Percentiles rank a stretch among this genome's conserved stretches.
Conservation (phyloP, 768 basidiomycete genomes). For the Suillus brevipes region DNA sequence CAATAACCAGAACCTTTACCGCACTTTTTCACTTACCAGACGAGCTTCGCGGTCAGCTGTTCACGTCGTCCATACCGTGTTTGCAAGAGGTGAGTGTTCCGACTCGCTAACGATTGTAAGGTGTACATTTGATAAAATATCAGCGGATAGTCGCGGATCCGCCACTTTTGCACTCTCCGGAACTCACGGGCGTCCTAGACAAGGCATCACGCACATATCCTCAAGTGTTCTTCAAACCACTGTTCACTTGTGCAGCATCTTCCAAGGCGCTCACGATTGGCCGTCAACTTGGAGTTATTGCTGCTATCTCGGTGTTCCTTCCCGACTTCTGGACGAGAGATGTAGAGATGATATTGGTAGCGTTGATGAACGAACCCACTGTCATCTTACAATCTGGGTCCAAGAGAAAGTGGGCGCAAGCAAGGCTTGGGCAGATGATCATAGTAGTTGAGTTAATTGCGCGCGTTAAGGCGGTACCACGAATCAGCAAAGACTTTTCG, state of each 20-base stretch:
- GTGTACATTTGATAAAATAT: conserved; percentile 7
- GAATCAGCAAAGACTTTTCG: conserved; percentile 41
- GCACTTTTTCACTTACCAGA: conserved; percentile 48
- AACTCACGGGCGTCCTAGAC: conserved; percentile 52
- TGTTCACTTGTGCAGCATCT: conserved; percentile 69
- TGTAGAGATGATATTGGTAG: conserved; percentile 74
- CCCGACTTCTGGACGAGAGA: conserved; percentile 68
- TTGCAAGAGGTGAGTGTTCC: conserved; percentile 48
- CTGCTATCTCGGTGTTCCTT: conserved; percentile 52
- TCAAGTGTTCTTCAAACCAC: conserved; percentile 67
- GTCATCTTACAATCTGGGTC: conserved; percentile 18
- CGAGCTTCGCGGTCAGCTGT: conserved; percentile 43
- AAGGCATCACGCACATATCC: conserved; percentile 53
- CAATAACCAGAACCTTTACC: conserved; percentile 40
- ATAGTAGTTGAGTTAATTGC: conserved; percentile 63
- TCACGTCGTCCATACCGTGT: conserved; percentile 43
- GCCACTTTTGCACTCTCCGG: conserved; percentile 46
- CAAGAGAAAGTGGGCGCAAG: conserved; percentile 41
- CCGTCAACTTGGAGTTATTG: conserved; percentile 57
- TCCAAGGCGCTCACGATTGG: conserved; percentile 59
- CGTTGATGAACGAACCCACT: conserved; percentile 53
- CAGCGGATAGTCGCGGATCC: conserved; percentile 58
- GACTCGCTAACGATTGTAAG: background rate
- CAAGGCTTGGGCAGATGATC: conserved; percentile 62
- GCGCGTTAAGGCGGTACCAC: conserved; percentile 45